phyloP scores from a whole-genome alignment of 2,329 filamentous ascomycete species.

The Clarireedia paspali region DNA sequence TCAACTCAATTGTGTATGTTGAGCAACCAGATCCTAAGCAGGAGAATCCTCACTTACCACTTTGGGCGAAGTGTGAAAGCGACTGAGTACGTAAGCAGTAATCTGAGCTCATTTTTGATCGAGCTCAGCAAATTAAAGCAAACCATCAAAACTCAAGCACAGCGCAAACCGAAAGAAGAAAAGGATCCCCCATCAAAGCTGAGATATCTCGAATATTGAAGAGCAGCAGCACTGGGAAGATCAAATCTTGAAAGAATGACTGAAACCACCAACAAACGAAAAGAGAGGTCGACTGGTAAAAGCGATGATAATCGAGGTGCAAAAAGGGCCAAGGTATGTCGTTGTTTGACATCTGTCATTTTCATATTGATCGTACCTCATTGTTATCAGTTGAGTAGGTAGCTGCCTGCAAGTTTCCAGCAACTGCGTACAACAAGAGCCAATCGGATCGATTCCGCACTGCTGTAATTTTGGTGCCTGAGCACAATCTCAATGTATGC shows the following conservation, averaged over 20 bases:
- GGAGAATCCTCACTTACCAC: background rate
- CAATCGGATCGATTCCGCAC: too few relatives aligned
- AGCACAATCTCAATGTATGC: too few relatives aligned
- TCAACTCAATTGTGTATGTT: too few relatives aligned
- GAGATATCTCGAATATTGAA: background rate
- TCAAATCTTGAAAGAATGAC: background rate
- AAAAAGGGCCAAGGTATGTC: conserved; percentile 9
- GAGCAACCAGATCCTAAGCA: background rate
- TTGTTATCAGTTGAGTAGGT: background rate
- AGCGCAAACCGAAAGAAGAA: too few relatives aligned
- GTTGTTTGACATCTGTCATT: background rate
- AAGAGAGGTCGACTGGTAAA: conserved; percentile 7
- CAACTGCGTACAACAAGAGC: too few relatives aligned
- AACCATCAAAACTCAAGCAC: too few relatives aligned
- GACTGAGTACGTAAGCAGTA: background rate
- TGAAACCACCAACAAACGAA: conserved; percentile 11
- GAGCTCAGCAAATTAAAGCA: too few relatives aligned
- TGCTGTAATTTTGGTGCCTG: too few relatives aligned
- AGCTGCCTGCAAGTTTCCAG: background rate
- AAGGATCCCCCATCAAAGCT: background rate
- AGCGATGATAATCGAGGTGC: conserved; percentile 6
- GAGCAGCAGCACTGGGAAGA: background rate
- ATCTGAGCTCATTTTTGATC: background rate
- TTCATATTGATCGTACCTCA: too few relatives aligned
- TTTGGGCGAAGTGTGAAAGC: background rate